A percentile compares a stretch with the other conserved stretches of the same genome.
phyloP scores from a whole-genome alignment of 148 eudicot species.

The Drosera capensis region DNA sequence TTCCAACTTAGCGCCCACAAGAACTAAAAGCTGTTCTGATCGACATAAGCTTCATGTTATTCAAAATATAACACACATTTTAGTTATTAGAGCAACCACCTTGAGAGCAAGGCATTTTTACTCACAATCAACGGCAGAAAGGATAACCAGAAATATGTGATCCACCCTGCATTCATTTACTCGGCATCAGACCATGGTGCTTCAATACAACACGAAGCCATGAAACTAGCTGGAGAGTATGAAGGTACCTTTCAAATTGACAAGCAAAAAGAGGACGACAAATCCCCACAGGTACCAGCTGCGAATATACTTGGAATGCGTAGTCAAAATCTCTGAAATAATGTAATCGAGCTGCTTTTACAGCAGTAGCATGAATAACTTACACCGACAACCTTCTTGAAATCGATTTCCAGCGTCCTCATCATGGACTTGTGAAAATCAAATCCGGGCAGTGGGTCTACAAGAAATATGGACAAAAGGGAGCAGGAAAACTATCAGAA shows the following conservation, averaged over 20 bases:
- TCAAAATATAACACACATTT: too few relatives aligned
- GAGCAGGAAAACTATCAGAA: background rate
- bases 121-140: constrained; percentile 80
- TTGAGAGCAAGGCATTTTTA: constrained; percentile 1
- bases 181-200: background rate
- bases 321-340: background rate
- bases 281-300: constrained; percentile 97
- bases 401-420: constrained; percentile 68
- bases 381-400: constrained; percentile 76
- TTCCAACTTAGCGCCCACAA: constrained; percentile 83
- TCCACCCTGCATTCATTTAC: constrained; percentile 59
- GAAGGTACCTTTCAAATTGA: constrained; percentile 54
- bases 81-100: too few relatives aligned
- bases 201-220: background rate
- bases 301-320: constrained; percentile 10
- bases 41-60: background rate
- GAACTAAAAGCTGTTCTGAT: constrained; percentile 59
- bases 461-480: background rate
- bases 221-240: background rate
- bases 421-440: constrained; percentile 72
- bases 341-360: background rate
- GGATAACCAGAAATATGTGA: constrained; percentile 76
- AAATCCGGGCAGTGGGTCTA: constrained; percentile 56
- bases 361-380: constrained; percentile 27
- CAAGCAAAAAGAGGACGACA: constrained; percentile 73